These are phyloP conservation scores for Penicillium frequentans DNA, from an alignment of 2,329 filamentous ascomycete species.

Conservation along the genomic window DNA sequence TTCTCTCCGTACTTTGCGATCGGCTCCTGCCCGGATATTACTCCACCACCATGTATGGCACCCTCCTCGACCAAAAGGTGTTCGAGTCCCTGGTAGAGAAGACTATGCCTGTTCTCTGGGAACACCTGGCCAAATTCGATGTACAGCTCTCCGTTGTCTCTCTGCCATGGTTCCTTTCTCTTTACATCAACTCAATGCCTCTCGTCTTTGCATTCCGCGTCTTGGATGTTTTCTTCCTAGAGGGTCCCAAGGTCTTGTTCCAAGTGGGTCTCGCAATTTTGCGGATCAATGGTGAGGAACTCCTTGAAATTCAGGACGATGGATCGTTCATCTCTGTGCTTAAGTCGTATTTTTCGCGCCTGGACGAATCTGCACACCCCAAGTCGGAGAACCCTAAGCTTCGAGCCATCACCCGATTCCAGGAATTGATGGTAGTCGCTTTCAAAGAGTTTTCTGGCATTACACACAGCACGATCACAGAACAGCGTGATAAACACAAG, in stretches of 20 bases:
- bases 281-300: conserved; percentile 92
- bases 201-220: conserved; percentile 96
- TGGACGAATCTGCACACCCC: conserved; percentile 95
- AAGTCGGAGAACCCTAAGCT: conserved; percentile 94
- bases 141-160: conserved; percentile 97
- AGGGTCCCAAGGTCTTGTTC: conserved; percentile 95
- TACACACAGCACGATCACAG: conserved; percentile 87
- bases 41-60: conserved; percentile 98
- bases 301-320: conserved; percentile 89
- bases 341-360: conserved; percentile 87
- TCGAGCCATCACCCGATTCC: conserved; percentile 89
- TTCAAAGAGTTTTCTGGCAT: conserved; percentile 98
- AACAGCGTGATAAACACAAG: conserved; percentile 88
- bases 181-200: conserved; percentile 99
- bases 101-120: conserved; percentile 98
- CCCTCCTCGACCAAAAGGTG: conserved; percentile 91
- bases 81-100: conserved; percentile 98
- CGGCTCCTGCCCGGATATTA: conserved; percentile 94
- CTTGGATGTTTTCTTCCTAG: conserved; percentile 95
- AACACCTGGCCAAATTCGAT: conserved; percentile 94
- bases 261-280: conserved; percentile 96
- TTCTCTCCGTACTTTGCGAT: conserved; percentile 88
- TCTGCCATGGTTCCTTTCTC: conserved; percentile 93
- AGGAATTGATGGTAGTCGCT: conserved; percentile 97
- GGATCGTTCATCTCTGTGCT: conserved; percentile 95